These are phyloP conservation scores for Pichia insulana DNA, from an alignment of 805 yeast species.

Conservation along the genomic window DNA sequence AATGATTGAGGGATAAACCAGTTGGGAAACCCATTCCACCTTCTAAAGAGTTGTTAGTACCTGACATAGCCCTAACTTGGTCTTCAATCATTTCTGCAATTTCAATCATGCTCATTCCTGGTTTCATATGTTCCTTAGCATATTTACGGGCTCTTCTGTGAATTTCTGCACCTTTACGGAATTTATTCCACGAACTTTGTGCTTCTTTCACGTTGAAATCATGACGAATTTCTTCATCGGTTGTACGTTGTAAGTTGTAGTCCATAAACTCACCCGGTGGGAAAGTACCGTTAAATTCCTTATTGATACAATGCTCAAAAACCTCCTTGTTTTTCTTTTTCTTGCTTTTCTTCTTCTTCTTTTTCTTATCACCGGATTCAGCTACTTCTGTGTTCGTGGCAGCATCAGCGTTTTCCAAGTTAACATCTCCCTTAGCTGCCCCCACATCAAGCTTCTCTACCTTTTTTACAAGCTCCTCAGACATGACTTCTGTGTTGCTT, in stretches of 20 bases:
- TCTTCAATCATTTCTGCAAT: constrained; percentile 86
- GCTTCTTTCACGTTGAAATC: constrained; percentile 7
- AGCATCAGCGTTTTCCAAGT: constrained; percentile 2
- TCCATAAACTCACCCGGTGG: constrained; percentile 89
- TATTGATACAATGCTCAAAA: constrained; percentile 41
- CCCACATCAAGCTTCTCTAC: neutral
- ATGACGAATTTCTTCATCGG: constrained; percentile 63
- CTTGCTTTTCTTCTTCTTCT: constrained; percentile 51
- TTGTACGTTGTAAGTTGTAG: constrained; percentile 65
- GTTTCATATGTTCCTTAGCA: constrained; percentile 64
- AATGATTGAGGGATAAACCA: constrained; percentile 87
- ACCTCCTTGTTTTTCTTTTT: constrained; percentile 47
- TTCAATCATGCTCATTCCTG: constrained; percentile 88
- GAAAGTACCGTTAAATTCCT: constrained; percentile 56
- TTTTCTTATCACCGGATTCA: constrained; percentile 21
- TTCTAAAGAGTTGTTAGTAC: constrained; percentile 46
- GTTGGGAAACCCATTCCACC: constrained; percentile 98
- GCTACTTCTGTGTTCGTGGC: neutral
- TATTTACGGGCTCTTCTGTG: constrained; percentile 85
- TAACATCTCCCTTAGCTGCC: neutral
- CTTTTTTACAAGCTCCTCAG: no score
- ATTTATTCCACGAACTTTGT: constrained; percentile 61
- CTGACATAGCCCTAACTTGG: constrained; percentile 63
- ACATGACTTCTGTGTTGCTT: no score
- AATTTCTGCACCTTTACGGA: constrained; percentile 92